These are phyloP conservation scores for Suillus lakei DNA, from an alignment of 768 basidiomycete species.

Conservation along the genomic window DNA sequence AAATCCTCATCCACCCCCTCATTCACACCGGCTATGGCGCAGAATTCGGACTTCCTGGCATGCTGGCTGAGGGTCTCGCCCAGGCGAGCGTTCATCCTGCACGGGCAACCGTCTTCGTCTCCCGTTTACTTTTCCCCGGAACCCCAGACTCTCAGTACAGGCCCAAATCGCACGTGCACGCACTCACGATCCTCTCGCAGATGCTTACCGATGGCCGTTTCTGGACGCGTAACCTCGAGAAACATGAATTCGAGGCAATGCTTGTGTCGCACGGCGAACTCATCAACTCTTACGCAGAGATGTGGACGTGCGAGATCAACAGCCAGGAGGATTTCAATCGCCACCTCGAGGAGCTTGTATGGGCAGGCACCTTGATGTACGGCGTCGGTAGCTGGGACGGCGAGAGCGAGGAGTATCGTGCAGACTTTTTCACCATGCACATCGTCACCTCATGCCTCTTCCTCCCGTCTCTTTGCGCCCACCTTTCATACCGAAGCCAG, in stretches of 20 bases:
- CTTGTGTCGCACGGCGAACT: slow-evolving; percentile 43
- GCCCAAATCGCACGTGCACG: slow-evolving; percentile 40
- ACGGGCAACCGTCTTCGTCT: slow-evolving; percentile 40
- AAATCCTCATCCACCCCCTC: slow-evolving; percentile 66
- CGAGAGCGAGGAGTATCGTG: slow-evolving; percentile 46
- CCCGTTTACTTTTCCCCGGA: slow-evolving; percentile 33
- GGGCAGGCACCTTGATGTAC: slow-evolving; percentile 61
- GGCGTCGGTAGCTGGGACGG: slow-evolving; percentile 59
- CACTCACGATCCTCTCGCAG: slow-evolving; percentile 57
- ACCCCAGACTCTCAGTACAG: slow-evolving; percentile 32
- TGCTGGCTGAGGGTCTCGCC: slow-evolving; percentile 73
- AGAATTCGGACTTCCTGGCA: slow-evolving; percentile 66
- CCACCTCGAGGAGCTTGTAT: slow-evolving; percentile 68
- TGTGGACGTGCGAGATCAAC: slow-evolving; percentile 50
- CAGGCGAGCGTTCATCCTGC: slow-evolving; percentile 55
- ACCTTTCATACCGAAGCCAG: slow-evolving; percentile 61
- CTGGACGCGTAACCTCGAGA: slow-evolving; percentile 32
- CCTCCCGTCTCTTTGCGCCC: slow-evolving; percentile 53
- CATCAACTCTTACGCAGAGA: slow-evolving; percentile 46
- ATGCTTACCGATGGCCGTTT: slow-evolving; percentile 56
- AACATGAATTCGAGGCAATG: slow-evolving; percentile 40
- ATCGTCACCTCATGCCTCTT: slow-evolving; percentile 72
- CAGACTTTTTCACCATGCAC: slow-evolving; percentile 78
- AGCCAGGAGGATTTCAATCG: slow-evolving; percentile 44
- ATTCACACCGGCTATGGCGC: slow-evolving; percentile 68